Conservation (phyloP, 192 early-diverging fungal species). For the Tieghemiomyces parasiticus region DNA sequence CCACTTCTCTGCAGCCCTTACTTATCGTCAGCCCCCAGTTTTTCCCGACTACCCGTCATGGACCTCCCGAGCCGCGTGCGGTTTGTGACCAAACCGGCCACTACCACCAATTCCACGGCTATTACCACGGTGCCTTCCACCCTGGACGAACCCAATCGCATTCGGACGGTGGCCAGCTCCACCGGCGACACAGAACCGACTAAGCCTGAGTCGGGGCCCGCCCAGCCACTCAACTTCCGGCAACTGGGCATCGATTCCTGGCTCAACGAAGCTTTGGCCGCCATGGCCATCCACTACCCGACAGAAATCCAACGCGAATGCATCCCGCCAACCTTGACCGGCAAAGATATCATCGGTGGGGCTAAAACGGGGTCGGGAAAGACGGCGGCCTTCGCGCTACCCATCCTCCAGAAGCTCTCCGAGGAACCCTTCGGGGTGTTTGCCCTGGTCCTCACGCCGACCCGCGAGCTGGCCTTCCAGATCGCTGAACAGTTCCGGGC, state of each 20-base stretch:
- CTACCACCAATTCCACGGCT: no score
- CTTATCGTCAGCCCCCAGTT: no score
- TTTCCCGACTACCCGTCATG: no score
- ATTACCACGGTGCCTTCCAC: no score
- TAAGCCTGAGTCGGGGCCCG: no score
- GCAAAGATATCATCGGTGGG: slow-evolving; percentile 76
- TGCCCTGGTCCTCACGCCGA: slow-evolving; percentile 91
- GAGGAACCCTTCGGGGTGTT: slow-evolving; percentile 96
- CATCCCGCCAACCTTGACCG: slow-evolving; percentile 59
- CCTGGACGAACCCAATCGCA: no score
- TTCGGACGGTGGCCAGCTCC: no score
- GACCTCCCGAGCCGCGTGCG: no score
- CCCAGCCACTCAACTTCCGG: no score
- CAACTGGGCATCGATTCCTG: slow-evolving; percentile 68
- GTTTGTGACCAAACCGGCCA: no score
- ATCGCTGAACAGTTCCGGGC: slow-evolving; percentile 96
- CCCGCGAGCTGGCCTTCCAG: slow-evolving; percentile 92
- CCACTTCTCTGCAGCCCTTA: no score
- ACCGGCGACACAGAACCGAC: no score
- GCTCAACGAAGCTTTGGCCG: slow-evolving; percentile 59
- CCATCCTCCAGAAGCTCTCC: slow-evolving; percentile 86
- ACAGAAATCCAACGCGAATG: slow-evolving; percentile 90
- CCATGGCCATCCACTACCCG: slow-evolving; percentile 70
- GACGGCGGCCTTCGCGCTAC: slow-evolving; percentile 95
- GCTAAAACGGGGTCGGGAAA: slow-evolving; percentile 97